Conservation (phyloP, 2,329 filamentous ascomycete genomes). For the Penicillium sp. region DNA sequence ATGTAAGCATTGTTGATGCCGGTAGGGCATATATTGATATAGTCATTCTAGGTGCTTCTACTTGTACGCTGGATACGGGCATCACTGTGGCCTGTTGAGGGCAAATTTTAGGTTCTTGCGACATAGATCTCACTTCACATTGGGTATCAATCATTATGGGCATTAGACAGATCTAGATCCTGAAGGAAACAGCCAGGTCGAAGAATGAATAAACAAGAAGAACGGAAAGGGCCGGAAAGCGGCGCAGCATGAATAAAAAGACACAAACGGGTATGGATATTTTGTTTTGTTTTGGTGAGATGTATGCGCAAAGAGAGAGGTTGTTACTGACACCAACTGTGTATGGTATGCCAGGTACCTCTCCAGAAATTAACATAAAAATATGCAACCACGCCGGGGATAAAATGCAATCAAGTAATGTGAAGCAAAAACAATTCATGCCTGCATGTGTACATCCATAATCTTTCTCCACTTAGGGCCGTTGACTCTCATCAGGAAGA, state of each 20-base stretch:
- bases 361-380: background rate
- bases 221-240: background rate
- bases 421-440: constrained; percentile 5
- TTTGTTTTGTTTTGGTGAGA: background rate
- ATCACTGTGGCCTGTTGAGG: too few species aligned
- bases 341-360: background rate
- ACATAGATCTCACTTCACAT: background rate
- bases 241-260: background rate
- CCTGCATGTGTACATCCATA: constrained; percentile 52
- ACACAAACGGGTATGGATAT: background rate
- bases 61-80: background rate
- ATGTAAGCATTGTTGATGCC: background rate
- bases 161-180: background rate
- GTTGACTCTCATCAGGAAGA: constrained; percentile 61
- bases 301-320: background rate
- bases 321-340: background rate
- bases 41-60: too few species aligned
- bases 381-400: background rate
- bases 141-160: constrained; percentile 2
- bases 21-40: too few species aligned
- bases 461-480: constrained; percentile 61
- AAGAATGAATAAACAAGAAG: background rate
- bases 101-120: background rate
- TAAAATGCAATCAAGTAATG: background rate
- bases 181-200: background rate